phyloP scores from a whole-genome alignment of 176 grass and related monocot genomes.

The Poa annua region DNA sequence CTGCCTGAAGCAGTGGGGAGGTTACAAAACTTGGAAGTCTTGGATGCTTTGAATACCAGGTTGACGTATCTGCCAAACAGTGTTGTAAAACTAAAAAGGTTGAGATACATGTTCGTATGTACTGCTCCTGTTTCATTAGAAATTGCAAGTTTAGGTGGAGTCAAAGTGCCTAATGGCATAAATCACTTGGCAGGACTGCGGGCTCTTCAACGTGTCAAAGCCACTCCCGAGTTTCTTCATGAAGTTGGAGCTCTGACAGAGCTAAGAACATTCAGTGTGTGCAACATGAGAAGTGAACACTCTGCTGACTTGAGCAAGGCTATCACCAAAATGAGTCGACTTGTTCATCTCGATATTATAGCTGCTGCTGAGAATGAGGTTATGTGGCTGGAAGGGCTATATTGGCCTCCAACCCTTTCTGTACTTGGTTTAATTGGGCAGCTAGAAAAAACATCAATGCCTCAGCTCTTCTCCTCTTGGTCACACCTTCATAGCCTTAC shows the following conservation, averaged over 20 bases:
- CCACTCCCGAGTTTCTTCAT: background rate
- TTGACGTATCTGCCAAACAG: constrained; percentile 29
- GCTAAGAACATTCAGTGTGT: background rate
- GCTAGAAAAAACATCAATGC: background rate
- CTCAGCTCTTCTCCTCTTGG: background rate
- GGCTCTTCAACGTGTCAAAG: background rate
- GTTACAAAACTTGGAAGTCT: constrained; percentile 37
- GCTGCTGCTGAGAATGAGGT: background rate
- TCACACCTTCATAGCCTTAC: background rate
- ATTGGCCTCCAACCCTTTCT: background rate
- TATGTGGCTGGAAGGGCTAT: background rate
- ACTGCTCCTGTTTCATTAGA: background rate
- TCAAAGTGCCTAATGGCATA: background rate
- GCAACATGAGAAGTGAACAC: background rate
- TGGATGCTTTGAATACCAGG: background rate
- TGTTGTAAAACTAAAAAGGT: constrained; percentile 19
- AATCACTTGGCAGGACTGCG: background rate
- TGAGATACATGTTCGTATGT: constrained; percentile 23
- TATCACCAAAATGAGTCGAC: background rate
- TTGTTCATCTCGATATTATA: background rate
- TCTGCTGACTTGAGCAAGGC: background rate
- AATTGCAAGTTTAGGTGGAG: background rate
- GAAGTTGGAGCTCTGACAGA: background rate
- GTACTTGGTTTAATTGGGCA: background rate
- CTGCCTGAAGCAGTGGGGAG: constrained; percentile 22